Evolutionary conservation across 768 basidiomycete genomes (phyloP), one percentile per base, ranked within the genome.

Genomic region (Suillus subalutaceus): DNA sequence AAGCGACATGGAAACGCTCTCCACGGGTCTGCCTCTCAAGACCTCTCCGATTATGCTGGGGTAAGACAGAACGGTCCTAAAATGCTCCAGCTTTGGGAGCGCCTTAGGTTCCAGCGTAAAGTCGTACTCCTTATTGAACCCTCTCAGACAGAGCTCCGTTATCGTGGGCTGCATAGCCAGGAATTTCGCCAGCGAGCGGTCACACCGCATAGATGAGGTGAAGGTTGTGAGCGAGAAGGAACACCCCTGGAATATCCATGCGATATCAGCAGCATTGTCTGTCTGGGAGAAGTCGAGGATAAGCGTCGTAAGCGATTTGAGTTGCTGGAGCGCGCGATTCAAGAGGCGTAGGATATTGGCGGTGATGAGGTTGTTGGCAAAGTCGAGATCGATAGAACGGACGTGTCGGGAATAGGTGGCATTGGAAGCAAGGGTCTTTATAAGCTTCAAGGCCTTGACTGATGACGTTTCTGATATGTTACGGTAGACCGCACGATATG

Each of bases 171-270:
- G 88, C 0, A 77, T 75, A 64, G 82, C 84, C 63, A 90, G 79
- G 73, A 89, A 88, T 10, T 69, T 64, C 0, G 85, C 84, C 16
- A 90, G 79, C 4, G 76, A 71, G 4, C 72, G 68, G 48, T 84
- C 82, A 70, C 83, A 88, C n/a, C 82, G 81, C 74, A 88, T 82
- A 20, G 88, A 86, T 0, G 87, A 88, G 12, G 84, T 80, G 69
- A 90, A 81, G 0, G 77, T 70, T n/a, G 72, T 69, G 38, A 90
- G 80, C 6, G 75, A 74, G 68, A 87, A 85, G 12, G 79, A 66
- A 71, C 81, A 81, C 8, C 74, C 77, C 7, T 77, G 70, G 55
- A 88, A 81, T 38, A 88, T 76, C 86, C 87, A 87, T 4, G 81
- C 75, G 3, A 84, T 79, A 38, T 75, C 5, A 68, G 71, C 63